Evolutionary conservation across 1,139 yeast genomes (phyloP).

Genomic region (Saccharomyces hybrid): DNA sequence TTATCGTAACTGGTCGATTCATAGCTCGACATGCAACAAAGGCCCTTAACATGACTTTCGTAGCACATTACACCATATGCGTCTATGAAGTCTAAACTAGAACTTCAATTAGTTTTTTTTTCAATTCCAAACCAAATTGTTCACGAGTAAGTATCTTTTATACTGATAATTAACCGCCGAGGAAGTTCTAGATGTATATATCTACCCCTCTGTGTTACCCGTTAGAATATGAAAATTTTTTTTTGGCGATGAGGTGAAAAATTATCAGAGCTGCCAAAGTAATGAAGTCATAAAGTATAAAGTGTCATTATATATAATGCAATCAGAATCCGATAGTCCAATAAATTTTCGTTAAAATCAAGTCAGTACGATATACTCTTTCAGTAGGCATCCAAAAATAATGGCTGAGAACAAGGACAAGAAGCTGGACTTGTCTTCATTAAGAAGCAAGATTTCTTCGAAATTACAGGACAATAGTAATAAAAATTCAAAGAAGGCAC

Average conservation of each 20-base stretch:
- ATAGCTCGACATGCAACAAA: too few relatives aligned
- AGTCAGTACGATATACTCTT: neutral
- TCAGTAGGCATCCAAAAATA: neutral
- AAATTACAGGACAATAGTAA: constrained; percentile 27
- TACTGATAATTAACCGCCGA: neutral
- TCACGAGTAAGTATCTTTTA: too few relatives aligned
- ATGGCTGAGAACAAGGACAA: constrained; percentile 10
- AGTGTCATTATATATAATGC: neutral
- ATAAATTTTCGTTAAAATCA: neutral
- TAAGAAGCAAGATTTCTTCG: constrained; percentile 50
- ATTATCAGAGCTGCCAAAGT: neutral
- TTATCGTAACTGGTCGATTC: too few relatives aligned
- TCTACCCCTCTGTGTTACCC: neutral
- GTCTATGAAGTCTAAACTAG: too few relatives aligned
- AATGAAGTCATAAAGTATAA: neutral
- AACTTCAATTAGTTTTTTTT: too few relatives aligned
- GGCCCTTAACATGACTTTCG: too few relatives aligned
- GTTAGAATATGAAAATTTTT: neutral
- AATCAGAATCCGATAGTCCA: neutral
- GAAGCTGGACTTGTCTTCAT: constrained; percentile 39
- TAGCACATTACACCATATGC: too few relatives aligned
- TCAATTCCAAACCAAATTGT: neutral
- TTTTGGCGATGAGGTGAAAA: constrained; percentile 4
- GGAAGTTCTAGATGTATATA: neutral
- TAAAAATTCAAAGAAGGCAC: constrained; percentile 20